Base-by-base conservation (phyloP, 2,329 filamentous ascomycete genomes). In the Cladosporium sp. region DNA sequence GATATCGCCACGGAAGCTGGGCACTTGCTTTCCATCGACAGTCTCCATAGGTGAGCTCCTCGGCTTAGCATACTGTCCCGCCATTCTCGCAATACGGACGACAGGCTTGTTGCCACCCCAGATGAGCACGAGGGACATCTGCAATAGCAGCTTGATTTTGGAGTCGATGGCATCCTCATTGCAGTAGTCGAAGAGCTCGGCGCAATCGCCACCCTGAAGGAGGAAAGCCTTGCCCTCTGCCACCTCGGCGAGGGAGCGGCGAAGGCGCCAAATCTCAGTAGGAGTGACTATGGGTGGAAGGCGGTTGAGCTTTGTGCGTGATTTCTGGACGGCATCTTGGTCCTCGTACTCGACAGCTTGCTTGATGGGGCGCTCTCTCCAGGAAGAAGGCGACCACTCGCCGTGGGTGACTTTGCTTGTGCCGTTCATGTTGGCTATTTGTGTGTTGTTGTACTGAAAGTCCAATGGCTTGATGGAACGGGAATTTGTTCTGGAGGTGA, bases 181-280 rank as follows among this genome's bases (percentile, higher is more conserved):
- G 80, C 95, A 99, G 83, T 99, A 99, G 79, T 95, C 92, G 75
- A 99, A 99, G 11, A 98, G 86, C 82, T 99, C 95, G 18, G 95
- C 95, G 76, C 95, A 99, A 80, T 99, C 95, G 57, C 94, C 95
- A 67, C 95, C 95, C 81, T 99, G 95, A 4, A 99, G 87, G 11
- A 99, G 84, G 78, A 99, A 98, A 14, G 94, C 92, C 71, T 94
- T 93, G 38, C 95, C 95, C 41, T 91, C 83, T 5, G 95, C 95
- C 6, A 96, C 95, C 80, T 97, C 92, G 67, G 88, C 87, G 26
- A 99, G 85, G 73, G 87, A 90, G 62, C 87, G 84, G 76, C 93
- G 93, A 63, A 99, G 85, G 69, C 87, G 90, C 72, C 87, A 84
- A 74, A 99, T 96, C 78, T 95, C 92, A 59, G 85, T 84, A 4